Percentiles rank a stretch among this genome's conserved stretches.
These are phyloP conservation scores for Aplosporella prunicola DNA, from an alignment of 2,329 filamentous ascomycete species.

Conservation along the genomic window DNA sequence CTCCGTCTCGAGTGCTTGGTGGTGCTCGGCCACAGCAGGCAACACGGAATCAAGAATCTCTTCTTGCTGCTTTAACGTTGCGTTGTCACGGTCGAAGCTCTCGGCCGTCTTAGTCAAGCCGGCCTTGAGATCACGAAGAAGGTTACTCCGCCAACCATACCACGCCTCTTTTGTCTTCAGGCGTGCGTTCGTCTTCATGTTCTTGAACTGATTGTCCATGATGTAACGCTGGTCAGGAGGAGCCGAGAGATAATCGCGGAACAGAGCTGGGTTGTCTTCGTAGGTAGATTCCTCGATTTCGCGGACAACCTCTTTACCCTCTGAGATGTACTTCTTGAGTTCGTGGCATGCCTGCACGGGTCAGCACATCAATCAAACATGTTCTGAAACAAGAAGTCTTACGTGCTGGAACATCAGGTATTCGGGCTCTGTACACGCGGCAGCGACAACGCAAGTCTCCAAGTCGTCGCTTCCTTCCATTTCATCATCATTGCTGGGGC, in stretches of 20 bases:
- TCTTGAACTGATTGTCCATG: constrained; percentile 97
- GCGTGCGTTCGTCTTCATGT: constrained; percentile 86
- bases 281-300: constrained; percentile 85
- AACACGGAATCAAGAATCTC: constrained; percentile 57
- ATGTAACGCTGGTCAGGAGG: constrained; percentile 71
- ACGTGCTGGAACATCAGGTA: constrained; percentile 89
- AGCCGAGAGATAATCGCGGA: constrained; percentile 83
- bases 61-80: constrained; percentile 57
- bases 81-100: constrained; percentile 67
- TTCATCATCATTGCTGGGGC: constrained; percentile 14
- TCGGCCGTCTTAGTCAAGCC: constrained; percentile 66
- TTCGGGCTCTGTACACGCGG: constrained; percentile 84
- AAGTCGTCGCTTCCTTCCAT: constrained; percentile 45
- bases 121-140: constrained; percentile 72
- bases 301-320: constrained; percentile 79
- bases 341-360: constrained; percentile 67
- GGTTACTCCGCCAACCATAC: constrained; percentile 95
- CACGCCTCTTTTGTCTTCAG: constrained; percentile 90
- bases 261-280: constrained; percentile 82
- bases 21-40: constrained; percentile 53
- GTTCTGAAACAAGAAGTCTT: constrained; percentile 25
- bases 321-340: constrained; percentile 91
- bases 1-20: constrained; percentile 54
- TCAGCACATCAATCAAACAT: background rate
- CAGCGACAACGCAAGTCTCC: constrained; percentile 75